Conservation (phyloP, 140 eudicot genomes). For the Oenanthe javanica region DNA sequence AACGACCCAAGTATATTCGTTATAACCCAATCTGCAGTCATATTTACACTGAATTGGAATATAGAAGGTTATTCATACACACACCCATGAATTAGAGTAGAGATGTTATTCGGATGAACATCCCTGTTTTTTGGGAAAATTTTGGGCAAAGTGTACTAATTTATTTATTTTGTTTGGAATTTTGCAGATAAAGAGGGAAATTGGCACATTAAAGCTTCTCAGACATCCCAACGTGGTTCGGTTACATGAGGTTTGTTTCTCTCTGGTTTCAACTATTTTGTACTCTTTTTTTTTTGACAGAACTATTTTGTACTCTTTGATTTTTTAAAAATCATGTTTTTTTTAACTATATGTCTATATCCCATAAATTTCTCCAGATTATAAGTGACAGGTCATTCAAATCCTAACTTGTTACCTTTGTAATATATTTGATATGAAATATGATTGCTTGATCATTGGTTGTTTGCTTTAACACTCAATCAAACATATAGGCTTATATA, state of each 20-base stretch:
- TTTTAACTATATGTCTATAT: background rate
- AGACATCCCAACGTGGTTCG: slow-evolving; percentile 84
- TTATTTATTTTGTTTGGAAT: background rate
- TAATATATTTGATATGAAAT: background rate
- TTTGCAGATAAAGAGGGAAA: slow-evolving; percentile 83
- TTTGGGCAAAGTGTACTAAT: background rate
- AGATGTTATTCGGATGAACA: background rate
- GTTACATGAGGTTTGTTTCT: slow-evolving; percentile 53
- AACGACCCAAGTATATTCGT: too few relatives aligned
- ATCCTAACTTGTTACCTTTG: background rate
- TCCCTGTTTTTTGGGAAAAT: background rate
- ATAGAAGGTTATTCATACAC: background rate
- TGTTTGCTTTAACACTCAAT: background rate
- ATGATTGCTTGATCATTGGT: background rate
- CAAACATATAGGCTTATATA: background rate
- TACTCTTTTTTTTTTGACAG: background rate
- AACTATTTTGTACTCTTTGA: background rate
- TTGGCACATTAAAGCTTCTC: slow-evolving; percentile 71
- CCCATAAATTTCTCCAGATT: background rate
- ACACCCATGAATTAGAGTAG: background rate
- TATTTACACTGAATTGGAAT: too few relatives aligned
- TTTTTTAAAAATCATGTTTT: too few relatives aligned
- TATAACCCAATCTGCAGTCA: too few relatives aligned
- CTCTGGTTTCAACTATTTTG: background rate
- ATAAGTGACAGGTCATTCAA: background rate